Percentiles rank a stretch among this genome's conserved stretches.
Evolutionary conservation across 148 eudicot genomes (phyloP).

Genomic region (Rhododendron griersonianum): DNA sequence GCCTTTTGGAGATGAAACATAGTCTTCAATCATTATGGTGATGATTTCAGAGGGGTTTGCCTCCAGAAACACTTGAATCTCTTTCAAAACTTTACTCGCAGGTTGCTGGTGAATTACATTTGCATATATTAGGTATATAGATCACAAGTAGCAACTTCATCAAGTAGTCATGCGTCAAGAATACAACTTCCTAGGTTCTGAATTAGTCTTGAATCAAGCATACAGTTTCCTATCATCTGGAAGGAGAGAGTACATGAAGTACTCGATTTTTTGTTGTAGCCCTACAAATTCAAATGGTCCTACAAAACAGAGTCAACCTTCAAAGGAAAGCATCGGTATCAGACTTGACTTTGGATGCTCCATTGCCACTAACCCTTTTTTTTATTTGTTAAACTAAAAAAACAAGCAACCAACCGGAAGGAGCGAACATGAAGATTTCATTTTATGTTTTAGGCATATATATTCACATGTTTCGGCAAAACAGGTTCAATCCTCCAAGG

Average conservation of each 20-base stretch:
- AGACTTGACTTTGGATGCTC: constrained; percentile 2
- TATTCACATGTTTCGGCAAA: not conserved
- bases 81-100: constrained; percentile 68
- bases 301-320: not conserved
- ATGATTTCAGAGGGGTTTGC: constrained; percentile 70
- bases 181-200: not conserved
- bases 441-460: not conserved
- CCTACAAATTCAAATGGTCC: not conserved
- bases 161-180: not conserved
- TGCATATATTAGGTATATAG: not conserved
- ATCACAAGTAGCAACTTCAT: not conserved
- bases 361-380: not conserved
- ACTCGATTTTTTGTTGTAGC: not conserved
- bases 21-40: constrained; percentile 90
- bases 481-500: not conserved
- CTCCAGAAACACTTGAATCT: constrained; percentile 65
- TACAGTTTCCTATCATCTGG: not conserved
- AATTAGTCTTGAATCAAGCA: not conserved
- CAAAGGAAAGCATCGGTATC: not conserved
- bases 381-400: not conserved
- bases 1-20: constrained; percentile 78
- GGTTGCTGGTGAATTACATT: constrained; percentile 54
- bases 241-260: not conserved
- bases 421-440: not conserved
- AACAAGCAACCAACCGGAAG: not conserved